Evolutionary conservation across 2,329 filamentous ascomycete species (phyloP).

Genomic region (Xylariaceae sp.): DNA sequence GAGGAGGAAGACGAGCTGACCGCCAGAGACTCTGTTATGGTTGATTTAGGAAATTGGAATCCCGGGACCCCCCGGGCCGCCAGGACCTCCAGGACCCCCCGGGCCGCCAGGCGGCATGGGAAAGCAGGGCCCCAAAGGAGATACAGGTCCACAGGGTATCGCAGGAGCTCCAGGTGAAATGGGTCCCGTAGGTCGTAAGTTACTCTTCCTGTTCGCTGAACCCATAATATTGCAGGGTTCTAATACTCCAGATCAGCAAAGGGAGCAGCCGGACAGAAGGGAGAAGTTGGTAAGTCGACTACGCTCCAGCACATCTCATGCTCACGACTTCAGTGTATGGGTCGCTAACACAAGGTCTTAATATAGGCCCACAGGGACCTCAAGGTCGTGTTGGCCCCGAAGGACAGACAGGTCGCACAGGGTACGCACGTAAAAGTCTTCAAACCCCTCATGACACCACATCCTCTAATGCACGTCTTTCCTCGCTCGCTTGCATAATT

Average conservation of each 20-base stretch:
- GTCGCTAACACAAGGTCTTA: not conserved
- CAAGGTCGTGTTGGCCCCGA: conserved; percentile 5
- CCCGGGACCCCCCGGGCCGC: too few relatives aligned
- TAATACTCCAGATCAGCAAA: not conserved
- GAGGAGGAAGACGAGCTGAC: too few relatives aligned
- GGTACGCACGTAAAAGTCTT: not conserved
- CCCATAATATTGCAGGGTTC: not conserved
- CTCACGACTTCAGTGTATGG: too few relatives aligned
- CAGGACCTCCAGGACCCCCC: conserved; percentile 1
- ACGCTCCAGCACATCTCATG: not conserved
- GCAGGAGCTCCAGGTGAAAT: conserved; percentile 1
- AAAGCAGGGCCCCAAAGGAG: conserved; percentile 1
- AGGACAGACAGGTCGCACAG: conserved; percentile 8
- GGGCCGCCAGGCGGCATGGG: conserved; percentile 5
- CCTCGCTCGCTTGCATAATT: too few relatives aligned
- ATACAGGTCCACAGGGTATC: conserved; percentile 1
- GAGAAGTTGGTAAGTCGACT: conserved; percentile 8
- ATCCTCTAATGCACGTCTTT: too few relatives aligned
- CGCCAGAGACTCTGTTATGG: too few relatives aligned
- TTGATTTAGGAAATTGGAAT: too few relatives aligned
- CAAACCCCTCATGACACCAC: too few relatives aligned
- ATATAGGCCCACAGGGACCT: conserved; percentile 7
- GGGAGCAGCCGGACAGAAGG: conserved; percentile 6
- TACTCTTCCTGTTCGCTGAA: conserved; percentile 32
- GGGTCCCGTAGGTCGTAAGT: conserved; percentile 8